A percentile compares a stretch with the other conserved stretches of the same genome.
Conservation (phyloP, 2,329 filamentous ascomycete species). For the Fusarium redolens region DNA sequence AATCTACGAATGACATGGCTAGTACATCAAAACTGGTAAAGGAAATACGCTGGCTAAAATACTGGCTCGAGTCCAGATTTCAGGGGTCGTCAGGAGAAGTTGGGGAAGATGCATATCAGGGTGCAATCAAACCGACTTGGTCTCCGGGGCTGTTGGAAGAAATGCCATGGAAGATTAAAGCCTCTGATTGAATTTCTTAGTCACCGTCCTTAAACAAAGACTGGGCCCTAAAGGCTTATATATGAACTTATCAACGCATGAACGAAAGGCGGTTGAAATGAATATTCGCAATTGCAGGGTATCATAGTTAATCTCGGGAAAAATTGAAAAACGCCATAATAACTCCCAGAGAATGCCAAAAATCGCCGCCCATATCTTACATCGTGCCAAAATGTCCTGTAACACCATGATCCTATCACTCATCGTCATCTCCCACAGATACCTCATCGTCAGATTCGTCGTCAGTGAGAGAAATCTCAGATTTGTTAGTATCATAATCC, state of each 20-base stretch:
- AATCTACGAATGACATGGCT: slow-evolving; percentile 12
- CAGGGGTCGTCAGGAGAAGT: not conserved
- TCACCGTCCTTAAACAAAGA: not conserved
- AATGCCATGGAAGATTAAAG: slow-evolving; percentile 37
- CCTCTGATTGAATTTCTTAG: not conserved
- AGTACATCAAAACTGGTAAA: slow-evolving; percentile 36
- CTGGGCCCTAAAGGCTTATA: not conserved
- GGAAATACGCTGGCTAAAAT: slow-evolving; percentile 46
- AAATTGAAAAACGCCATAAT: not conserved
- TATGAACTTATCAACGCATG: not conserved
- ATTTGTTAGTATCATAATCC: not conserved
- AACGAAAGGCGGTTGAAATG: not conserved
- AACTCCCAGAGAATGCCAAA: slow-evolving; percentile 1
- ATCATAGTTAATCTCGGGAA: slow-evolving; percentile 8
- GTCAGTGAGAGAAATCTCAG: not conserved
- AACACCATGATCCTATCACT: not conserved
- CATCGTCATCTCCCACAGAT: not conserved
- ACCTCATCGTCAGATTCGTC: slow-evolving; percentile 4
- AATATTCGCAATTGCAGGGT: slow-evolving; percentile 10
- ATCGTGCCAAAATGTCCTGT: not conserved
- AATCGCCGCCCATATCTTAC: not conserved
- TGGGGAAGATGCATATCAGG: not conserved
- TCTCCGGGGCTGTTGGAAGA: slow-evolving; percentile 42
- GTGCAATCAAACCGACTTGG: slow-evolving; percentile 19
- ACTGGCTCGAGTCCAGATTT: slow-evolving; percentile 47